Conservation (phyloP, 805 yeast genomes). For the Ascoidea asiatica region DNA sequence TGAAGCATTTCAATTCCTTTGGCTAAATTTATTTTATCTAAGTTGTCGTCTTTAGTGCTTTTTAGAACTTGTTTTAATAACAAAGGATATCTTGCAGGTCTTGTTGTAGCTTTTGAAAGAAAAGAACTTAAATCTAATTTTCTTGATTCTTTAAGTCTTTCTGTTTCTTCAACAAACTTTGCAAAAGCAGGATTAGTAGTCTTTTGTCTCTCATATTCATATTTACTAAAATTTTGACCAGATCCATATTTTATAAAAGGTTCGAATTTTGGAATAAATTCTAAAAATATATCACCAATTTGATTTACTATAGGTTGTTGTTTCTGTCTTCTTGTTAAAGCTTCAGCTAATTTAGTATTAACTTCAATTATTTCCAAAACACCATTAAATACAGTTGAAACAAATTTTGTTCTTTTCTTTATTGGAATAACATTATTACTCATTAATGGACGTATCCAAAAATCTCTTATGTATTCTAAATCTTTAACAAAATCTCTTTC, state of each 20-base stretch:
- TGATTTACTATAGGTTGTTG: slow-evolving; percentile 72
- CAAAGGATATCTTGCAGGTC: slow-evolving; percentile 90
- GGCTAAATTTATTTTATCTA: slow-evolving; percentile 55
- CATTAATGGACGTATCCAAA: slow-evolving; percentile 83
- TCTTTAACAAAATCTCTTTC: slow-evolving; percentile 94
- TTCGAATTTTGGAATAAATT: slow-evolving; percentile 75
- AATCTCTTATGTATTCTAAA: slow-evolving; percentile 82
- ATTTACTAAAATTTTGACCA: slow-evolving; percentile 87
- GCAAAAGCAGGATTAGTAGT: slow-evolving; percentile 83
- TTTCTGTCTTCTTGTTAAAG: slow-evolving; percentile 76
- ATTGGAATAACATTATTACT: slow-evolving; percentile 82
- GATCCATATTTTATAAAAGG: slow-evolving; percentile 92
- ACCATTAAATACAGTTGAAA: slow-evolving; percentile 83
- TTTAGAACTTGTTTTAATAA: slow-evolving; percentile 73
- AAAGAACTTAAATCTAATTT: slow-evolving; percentile 88
- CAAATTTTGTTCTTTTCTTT: slow-evolving; percentile 78
- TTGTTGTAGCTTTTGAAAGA: slow-evolving; percentile 86
- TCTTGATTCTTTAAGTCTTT: slow-evolving; percentile 70
- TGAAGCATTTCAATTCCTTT: slow-evolving; percentile 67
- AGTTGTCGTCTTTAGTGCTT: slow-evolving; percentile 61
- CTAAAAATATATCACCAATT: slow-evolving; percentile 78
- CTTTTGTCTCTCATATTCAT: slow-evolving; percentile 89
- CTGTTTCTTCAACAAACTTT: slow-evolving; percentile 86
- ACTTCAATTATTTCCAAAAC: slow-evolving; percentile 77
- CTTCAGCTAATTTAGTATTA: slow-evolving; percentile 77